Percentiles rank a stretch among this genome's conserved stretches.
Evolutionary conservation across 495 filamentous ascomycete species (phyloP).

Genomic region (Clohesyomyces aquaticus): DNA sequence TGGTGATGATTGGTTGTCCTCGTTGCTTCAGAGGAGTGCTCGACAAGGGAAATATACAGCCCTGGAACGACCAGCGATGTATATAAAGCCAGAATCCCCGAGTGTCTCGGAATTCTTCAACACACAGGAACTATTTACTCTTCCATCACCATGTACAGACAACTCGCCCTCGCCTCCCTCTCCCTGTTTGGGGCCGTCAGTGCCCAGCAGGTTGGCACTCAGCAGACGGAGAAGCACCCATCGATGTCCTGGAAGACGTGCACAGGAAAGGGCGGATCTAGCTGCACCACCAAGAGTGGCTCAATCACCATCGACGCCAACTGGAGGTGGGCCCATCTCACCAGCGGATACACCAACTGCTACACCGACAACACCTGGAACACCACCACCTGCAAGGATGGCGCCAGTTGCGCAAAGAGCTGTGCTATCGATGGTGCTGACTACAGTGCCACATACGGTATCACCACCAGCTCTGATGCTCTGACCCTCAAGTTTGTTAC

Average conservation of each 20-base stretch:
- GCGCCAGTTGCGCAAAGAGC: slow-evolving; percentile 48
- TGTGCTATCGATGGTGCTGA: slow-evolving; percentile 50
- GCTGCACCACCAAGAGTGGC: slow-evolving; percentile 53
- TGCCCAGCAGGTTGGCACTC: slow-evolving; percentile 43
- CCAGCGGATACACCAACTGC: slow-evolving; percentile 48
- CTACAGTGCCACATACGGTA: slow-evolving; percentile 45
- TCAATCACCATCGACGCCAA: slow-evolving; percentile 58
- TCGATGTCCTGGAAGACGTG: slow-evolving; percentile 56
- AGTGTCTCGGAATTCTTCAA: slow-evolving; percentile 11
- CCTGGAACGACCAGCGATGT: slow-evolving; percentile 4
- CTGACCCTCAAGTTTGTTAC: slow-evolving; percentile 45
- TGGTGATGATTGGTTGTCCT: slow-evolving; percentile 7
- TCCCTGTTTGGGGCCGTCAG: slow-evolving; percentile 33
- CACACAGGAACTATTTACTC: slow-evolving; percentile 23
- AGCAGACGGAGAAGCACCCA: slow-evolving; percentile 57
- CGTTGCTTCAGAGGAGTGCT: neutral
- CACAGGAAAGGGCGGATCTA: slow-evolving; percentile 54
- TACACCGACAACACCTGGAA: slow-evolving; percentile 47
- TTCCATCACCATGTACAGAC: slow-evolving; percentile 37
- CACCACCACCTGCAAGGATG: slow-evolving; percentile 45
- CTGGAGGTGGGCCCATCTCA: slow-evolving; percentile 49
- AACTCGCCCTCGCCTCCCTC: slow-evolving; percentile 37
- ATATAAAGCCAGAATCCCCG: slow-evolving; percentile 25
- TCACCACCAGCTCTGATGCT: slow-evolving; percentile 42
- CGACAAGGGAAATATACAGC: slow-evolving; percentile 10